Evolutionary conservation across 768 basidiomycete genomes (phyloP).

Genomic region (Leccinum variicolor): DNA sequence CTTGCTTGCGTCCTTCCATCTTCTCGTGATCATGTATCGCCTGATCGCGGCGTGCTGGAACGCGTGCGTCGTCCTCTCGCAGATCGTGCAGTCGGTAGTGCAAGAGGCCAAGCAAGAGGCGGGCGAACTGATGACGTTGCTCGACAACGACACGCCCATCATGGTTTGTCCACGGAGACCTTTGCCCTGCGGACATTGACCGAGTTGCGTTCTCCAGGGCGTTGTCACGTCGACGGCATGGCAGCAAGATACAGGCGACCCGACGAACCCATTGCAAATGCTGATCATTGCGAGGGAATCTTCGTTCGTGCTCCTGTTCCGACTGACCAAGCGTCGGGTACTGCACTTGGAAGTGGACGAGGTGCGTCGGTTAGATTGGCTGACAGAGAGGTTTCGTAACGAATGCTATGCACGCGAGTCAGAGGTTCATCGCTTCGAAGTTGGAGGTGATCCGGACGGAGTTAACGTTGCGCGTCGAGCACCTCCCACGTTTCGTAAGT

Average conservation of each 20-base stretch:
- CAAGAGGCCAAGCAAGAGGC: conserved; percentile 18
- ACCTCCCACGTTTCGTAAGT: neutral
- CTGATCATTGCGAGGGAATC: conserved; percentile 17
- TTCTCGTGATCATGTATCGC: conserved; percentile 5
- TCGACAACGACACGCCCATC: conserved; percentile 4
- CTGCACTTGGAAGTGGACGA: conserved; percentile 26
- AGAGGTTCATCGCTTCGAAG: conserved; percentile 16
- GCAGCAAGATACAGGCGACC: neutral
- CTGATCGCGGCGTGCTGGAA: conserved; percentile 6
- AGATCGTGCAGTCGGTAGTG: conserved; percentile 6
- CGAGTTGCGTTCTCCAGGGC: conserved; percentile 1
- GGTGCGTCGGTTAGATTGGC: conserved; percentile 3
- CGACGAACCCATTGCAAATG: conserved; percentile 12
- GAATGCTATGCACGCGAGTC: neutral
- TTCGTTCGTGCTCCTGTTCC: conserved; percentile 19
- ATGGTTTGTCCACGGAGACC: neutral
- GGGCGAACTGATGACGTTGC: conserved; percentile 9
- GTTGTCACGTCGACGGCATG: conserved; percentile 1
- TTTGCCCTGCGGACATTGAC: too few species aligned
- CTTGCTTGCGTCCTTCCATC: neutral
- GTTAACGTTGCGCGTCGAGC: neutral
- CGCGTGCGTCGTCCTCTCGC: conserved; percentile 11
- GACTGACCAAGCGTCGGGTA: conserved; percentile 17
- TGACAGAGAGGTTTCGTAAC: neutral
- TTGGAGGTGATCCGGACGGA: conserved; percentile 21